Evolutionary conservation across 441 rosid species (phyloP), one percentile per base, ranked within the genome.

Genomic region (Jatropha podagrica): DNA sequence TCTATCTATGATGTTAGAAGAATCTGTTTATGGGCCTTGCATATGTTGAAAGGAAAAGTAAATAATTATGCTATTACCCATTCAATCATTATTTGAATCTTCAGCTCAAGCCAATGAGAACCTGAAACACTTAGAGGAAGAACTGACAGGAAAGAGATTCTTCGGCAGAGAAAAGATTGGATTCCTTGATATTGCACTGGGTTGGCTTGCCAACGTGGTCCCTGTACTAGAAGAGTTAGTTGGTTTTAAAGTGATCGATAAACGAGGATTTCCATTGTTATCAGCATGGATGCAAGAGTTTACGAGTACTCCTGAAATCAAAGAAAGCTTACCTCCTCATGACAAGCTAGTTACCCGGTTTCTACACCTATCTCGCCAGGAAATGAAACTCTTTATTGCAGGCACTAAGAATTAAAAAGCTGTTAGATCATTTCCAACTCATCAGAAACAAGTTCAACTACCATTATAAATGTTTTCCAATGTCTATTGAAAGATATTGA

Each of bases 101-200:
- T 49, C 60, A 2, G 77, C 23, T 15, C 48, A 60, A 46, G 67
- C 76, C 32, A 14, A 8, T 49, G 85, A 83, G 46, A 78, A 81
- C 68, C 76, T 86, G 70, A 78, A 79, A 59, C 49, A 71, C n/a
- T 65, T 83, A 3, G 92, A 86, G 76, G 85, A 79, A 68, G 81
- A 83, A 76, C 72, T 85, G 13, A 68, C 51, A 20, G 86, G 84
- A 20, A 88, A 84, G 76, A 81, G 68, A 61, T 83, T 79, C 78
- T 86, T 81, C 4, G 83, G 86, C 27, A 85, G 86, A 20, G 87
- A 86, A 4, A 42, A 4, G 51, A 81, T 82, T 10, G 87, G 88
- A 56, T 64, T 79, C 20, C 75, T 78, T 2, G 88, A 88, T 77
- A 73, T 86, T 56, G 83, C 78, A 9, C 44, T 86, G 4, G 88